Percentiles rank a stretch among this genome's conserved stretches.
phyloP scores from a whole-genome alignment of 1,284 basidiomycete genomes.

The Melampsora larici-populina region DNA sequence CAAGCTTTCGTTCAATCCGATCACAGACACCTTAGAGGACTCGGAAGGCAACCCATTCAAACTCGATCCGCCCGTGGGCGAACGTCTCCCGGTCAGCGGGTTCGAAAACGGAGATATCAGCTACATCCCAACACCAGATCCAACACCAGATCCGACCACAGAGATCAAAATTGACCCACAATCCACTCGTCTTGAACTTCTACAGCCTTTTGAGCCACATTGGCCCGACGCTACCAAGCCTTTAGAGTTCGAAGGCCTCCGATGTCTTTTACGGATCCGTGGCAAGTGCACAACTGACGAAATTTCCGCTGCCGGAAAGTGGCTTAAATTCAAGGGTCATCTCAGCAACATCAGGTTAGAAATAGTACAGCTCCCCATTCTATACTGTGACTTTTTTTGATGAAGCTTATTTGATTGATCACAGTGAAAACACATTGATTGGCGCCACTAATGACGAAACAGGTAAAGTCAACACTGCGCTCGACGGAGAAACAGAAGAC shows the following conservation, averaged over 20 bases:
- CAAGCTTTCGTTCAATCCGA: conserved; percentile 88
- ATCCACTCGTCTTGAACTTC: conserved; percentile 78
- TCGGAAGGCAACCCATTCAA: conserved; percentile 63
- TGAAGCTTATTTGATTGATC: neutral
- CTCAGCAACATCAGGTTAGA: conserved; percentile 49
- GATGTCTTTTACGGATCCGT: conserved; percentile 79
- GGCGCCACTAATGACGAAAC: conserved; percentile 87
- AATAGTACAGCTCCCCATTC: neutral
- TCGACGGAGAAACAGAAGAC: conserved; percentile 66
- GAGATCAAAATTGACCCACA: conserved; percentile 73
- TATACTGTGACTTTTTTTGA: neutral
- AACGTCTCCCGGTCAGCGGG: conserved; percentile 77
- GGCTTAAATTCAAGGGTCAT: conserved; percentile 88
- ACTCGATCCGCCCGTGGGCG: conserved; percentile 78
- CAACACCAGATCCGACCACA: conserved; percentile 68
- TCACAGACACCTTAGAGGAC: conserved; percentile 73
- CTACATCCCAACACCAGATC: conserved; percentile 68
- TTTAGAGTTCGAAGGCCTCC: conserved; percentile 68
- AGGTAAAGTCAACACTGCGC: conserved; percentile 81
- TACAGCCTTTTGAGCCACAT: conserved; percentile 79
- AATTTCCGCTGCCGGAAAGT: conserved; percentile 90
- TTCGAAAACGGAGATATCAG: conserved; percentile 69
- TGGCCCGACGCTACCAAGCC: conserved; percentile 64
- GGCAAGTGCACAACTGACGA: conserved; percentile 99
- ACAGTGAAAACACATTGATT: conserved; percentile 49